These are phyloP conservation scores for Lepiota venenata DNA, from an alignment of 768 basidiomycete genomes.

Conservation along the genomic window DNA sequence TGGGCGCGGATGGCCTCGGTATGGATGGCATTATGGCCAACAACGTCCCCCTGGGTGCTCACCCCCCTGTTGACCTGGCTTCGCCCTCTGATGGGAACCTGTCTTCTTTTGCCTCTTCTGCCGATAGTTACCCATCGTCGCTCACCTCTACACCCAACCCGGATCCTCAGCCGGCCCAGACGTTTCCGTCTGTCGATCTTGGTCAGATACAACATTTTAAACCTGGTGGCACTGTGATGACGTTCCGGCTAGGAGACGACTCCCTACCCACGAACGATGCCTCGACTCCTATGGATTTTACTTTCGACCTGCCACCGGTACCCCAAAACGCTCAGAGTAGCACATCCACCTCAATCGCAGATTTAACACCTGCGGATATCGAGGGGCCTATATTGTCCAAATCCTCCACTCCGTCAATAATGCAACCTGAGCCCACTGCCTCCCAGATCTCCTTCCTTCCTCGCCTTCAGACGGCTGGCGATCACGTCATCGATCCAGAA, in stretches of 20 bases:
- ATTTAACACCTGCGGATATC: not conserved
- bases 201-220: constrained; percentile 12
- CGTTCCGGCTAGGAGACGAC: not conserved
- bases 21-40: not conserved
- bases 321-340: not conserved
- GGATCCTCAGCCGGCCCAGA: not conserved
- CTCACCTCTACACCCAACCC: constrained; percentile 6
- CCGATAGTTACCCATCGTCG: not conserved
- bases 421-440: no score
- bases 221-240: not conserved
- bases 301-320: not conserved
- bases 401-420: not conserved
- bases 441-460: no score
- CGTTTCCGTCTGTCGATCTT: not conserved
- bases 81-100: constrained; percentile 3
- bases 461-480: not conserved
- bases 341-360: not conserved
- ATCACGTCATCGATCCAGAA: constrained; percentile 29
- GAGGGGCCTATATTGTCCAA: not conserved
- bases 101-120: constrained; percentile 6
- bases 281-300: not conserved
- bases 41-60: not conserved
- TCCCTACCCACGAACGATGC: not conserved
- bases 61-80: constrained; percentile 5
- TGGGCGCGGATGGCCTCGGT: constrained; percentile 23